Evolutionary conservation across 139 green algal species (phyloP).

Genomic region (Gonium pectorale): DNA sequence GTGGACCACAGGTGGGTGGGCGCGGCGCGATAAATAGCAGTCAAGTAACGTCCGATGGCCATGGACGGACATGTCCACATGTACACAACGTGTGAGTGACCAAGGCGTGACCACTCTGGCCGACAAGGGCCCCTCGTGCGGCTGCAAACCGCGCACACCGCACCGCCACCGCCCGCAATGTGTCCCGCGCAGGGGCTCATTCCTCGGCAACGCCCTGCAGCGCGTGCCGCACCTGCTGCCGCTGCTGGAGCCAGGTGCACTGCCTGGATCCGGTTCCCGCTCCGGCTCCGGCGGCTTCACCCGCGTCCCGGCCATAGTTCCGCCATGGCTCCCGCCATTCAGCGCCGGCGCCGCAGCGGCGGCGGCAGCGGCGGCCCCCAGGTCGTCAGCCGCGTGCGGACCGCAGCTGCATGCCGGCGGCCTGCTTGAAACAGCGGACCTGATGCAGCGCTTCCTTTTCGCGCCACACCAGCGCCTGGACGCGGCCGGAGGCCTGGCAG

Average conservation of each 20-base stretch:
- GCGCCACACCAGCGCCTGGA: not conserved
- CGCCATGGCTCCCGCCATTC: too few relatives aligned
- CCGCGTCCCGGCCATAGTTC: too few relatives aligned
- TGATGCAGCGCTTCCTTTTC: not conserved
- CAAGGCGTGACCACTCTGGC: too few relatives aligned
- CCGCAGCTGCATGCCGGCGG: not conserved
- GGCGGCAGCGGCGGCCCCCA: not conserved
- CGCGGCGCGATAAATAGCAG: too few relatives aligned
- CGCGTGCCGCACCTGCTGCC: not conserved
- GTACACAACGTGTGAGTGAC: too few relatives aligned
- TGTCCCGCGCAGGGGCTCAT: too few relatives aligned
- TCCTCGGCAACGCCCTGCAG: not conserved
- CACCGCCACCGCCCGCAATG: not conserved
- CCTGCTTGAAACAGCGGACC: not conserved
- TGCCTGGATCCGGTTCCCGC: too few relatives aligned
- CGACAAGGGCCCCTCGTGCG: too few relatives aligned
- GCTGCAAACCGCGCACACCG: not conserved
- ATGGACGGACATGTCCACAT: too few relatives aligned
- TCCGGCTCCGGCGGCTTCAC: too few relatives aligned
- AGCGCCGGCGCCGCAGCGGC: not conserved
- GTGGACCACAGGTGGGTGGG: too few relatives aligned
- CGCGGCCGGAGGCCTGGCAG: not conserved
- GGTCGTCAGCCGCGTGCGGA: not conserved
- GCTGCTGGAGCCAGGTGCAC: not conserved
- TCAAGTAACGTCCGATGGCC: too few relatives aligned